phyloP scores from a whole-genome alignment of 441 rosid genomes.

The Croton setiger region DNA sequence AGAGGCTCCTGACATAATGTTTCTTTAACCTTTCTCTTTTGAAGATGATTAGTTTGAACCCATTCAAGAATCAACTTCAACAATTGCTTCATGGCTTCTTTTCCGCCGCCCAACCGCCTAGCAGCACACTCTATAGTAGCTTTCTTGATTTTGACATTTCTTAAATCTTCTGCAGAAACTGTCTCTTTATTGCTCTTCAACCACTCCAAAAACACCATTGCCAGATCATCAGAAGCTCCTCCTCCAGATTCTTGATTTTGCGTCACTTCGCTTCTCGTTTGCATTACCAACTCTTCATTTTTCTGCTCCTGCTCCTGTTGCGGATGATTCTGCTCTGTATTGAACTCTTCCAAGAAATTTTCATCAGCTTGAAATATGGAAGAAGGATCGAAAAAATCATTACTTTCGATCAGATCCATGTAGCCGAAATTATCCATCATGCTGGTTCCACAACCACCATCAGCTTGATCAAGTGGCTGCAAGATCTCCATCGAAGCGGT shows the following conservation, averaged over 20 bases:
- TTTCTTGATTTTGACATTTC: constrained; percentile 86
- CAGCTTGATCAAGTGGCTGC: constrained; percentile 30
- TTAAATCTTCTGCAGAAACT: constrained; percentile 81
- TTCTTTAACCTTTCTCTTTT: constrained; percentile 42
- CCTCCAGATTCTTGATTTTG: constrained; percentile 22
- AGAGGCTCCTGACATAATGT: constrained; percentile 35
- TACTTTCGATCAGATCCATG: constrained; percentile 71
- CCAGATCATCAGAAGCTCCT: constrained; percentile 60
- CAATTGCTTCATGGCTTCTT: constrained; percentile 84
- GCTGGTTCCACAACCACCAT: constrained; percentile 52
- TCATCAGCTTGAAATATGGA: constrained; percentile 47
- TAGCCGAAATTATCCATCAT: constrained; percentile 70
- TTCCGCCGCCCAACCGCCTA: constrained; percentile 78
- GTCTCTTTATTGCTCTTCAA: constrained; percentile 75
- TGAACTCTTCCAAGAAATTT: constrained; percentile 31
- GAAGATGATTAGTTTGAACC: constrained; percentile 87
- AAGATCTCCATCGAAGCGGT: constrained; percentile 71
- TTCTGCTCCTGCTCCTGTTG: constrained; percentile 1
- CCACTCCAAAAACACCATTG: constrained; percentile 84
- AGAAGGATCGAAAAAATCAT: constrained; percentile 76
- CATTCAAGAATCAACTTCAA: constrained; percentile 90
- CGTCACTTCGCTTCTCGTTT: constrained; percentile 10
- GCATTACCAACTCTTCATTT: constrained; percentile 5
- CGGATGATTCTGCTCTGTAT: constrained; percentile 14
- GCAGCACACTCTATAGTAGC: constrained; percentile 84